Evolutionary conservation across 1,139 yeast species (phyloP).

Genomic region (Lodderomyces margitis): DNA sequence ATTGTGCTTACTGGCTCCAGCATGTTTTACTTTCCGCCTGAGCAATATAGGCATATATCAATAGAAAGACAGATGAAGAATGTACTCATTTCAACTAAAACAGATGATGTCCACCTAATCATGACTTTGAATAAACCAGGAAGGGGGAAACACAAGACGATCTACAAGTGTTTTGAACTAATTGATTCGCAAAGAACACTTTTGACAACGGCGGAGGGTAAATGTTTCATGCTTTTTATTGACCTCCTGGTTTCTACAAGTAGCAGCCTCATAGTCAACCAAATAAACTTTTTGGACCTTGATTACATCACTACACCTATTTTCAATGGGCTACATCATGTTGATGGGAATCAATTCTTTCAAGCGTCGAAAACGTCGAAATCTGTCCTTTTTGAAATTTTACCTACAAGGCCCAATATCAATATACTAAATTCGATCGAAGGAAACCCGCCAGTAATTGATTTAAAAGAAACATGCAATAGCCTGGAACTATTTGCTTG

Average conservation of each 20-base stretch:
- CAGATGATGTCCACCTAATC: not conserved
- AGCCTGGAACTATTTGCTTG: conserved; percentile 24
- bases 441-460: conserved; percentile 39
- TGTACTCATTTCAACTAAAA: conserved; percentile 1
- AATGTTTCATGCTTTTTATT: conserved; percentile 27
- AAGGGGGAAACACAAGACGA: conserved; percentile 1
- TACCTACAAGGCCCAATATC: conserved; percentile 26
- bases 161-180: conserved; percentile 14
- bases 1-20: conserved; percentile 29
- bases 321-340: conserved; percentile 27
- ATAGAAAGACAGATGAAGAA: conserved; percentile 13
- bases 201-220: conserved; percentile 32
- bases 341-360: conserved; percentile 29
- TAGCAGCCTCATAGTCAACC: conserved; percentile 15
- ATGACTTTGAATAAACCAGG: conserved; percentile 6
- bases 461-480: conserved; percentile 17
- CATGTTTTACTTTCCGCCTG: conserved; percentile 33
- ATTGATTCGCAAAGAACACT: conserved; percentile 30
- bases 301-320: conserved; percentile 31
- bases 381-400: conserved; percentile 32
- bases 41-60: conserved; percentile 15
- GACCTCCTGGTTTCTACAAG: conserved; percentile 13
- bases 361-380: conserved; percentile 34
- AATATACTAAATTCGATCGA: conserved; percentile 11
- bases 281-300: conserved; percentile 27